Conservation (phyloP, 2,329 filamentous ascomycete species). For the Alternaria dauci region DNA sequence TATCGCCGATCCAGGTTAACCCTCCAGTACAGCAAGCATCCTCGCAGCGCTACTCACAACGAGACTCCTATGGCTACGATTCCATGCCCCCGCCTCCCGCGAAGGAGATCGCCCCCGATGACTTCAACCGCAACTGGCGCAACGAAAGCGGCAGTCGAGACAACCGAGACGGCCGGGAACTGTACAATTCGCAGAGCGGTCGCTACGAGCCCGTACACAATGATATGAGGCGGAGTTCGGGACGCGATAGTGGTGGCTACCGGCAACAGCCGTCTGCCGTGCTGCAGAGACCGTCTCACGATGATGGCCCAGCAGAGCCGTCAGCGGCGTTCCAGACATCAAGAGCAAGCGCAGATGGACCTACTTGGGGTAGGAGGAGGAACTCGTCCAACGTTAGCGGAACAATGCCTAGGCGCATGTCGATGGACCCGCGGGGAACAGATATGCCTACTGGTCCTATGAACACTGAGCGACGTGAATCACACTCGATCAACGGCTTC, state of each 20-base stretch:
- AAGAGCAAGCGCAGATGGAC: slow-evolving; percentile 70
- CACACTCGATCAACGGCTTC: slow-evolving; percentile 41
- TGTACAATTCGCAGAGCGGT: slow-evolving; percentile 95
- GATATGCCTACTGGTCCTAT: slow-evolving; percentile 40
- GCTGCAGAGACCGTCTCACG: slow-evolving; percentile 74
- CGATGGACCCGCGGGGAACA: slow-evolving; percentile 59
- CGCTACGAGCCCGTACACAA: slow-evolving; percentile 83
- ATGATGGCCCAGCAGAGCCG: slow-evolving; percentile 77
- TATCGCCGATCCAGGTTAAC: slow-evolving; percentile 73
- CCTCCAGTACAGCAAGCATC: slow-evolving; percentile 54
- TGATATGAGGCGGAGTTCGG: slow-evolving; percentile 73
- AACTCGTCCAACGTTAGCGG: slow-evolving; percentile 93
- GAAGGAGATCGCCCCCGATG: slow-evolving; percentile 91
- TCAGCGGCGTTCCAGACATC: slow-evolving; percentile 86
- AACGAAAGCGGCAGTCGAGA: slow-evolving; percentile 68
- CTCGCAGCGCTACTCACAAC: slow-evolving; percentile 60
- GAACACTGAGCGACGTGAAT: slow-evolving; percentile 41
- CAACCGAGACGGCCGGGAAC: slow-evolving; percentile 69
- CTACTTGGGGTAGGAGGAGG: slow-evolving; percentile 75
- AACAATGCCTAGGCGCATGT: slow-evolving; percentile 75
- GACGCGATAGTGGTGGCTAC: slow-evolving; percentile 69
- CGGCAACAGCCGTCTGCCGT: slow-evolving; percentile 80
- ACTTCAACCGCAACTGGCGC: slow-evolving; percentile 87
- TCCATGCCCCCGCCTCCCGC: slow-evolving; percentile 63
- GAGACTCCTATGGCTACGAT: slow-evolving; percentile 66